Base-by-base conservation (phyloP, 352 stramenopile species). In the Blastocystis sp. region DNA sequence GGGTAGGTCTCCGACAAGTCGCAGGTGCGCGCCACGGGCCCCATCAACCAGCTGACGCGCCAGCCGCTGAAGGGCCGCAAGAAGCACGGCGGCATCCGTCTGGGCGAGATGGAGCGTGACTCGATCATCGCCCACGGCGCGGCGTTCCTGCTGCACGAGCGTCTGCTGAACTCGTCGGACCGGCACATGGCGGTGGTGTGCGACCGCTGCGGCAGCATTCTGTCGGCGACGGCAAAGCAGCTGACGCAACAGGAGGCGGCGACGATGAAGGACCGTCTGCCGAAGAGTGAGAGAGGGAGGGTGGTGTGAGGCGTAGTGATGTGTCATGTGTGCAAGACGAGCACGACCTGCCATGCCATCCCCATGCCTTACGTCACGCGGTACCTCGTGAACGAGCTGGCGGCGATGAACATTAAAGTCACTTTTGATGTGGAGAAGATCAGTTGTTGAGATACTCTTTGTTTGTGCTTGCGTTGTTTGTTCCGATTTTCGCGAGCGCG, bases 81-180 rank as follows among this genome's bases (percentile, higher is more conserved):
- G 93, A 97, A 98, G 89, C 94, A 97, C 89, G 97, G 97, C 90
- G 97, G 97, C 91, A 98, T 99, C 90, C 95, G 97, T 89, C 95
- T 99, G 40, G 97, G 97, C 84, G 97, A 99, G 92, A 99, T 99
- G 97, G 97, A 99, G 93, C 93, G 97, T 59, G 97, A 99, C 90
- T 98, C 95, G 87, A 91, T 99, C 59, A 92, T 99, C 45, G 97
- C 95, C 81, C 97, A 99, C 92, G 97, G 97, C 4, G 90, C 91
- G 34, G 76, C 89, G 6, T 93, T 91, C 76, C 71, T 91, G 28
- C 74, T 92, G 57, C 66, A 91, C 90, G 78, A 92, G 59, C 93
- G 96, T 87, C 91, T 99, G 9, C 93, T 99, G 92, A 99, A 98
- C 91, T 99, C 96, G 91, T 98, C 95, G 64, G 97, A 99, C 92